These are phyloP conservation scores for Claviceps sp. DNA, from an alignment of 2,329 filamentous ascomycete species.

Conservation along the genomic window DNA sequence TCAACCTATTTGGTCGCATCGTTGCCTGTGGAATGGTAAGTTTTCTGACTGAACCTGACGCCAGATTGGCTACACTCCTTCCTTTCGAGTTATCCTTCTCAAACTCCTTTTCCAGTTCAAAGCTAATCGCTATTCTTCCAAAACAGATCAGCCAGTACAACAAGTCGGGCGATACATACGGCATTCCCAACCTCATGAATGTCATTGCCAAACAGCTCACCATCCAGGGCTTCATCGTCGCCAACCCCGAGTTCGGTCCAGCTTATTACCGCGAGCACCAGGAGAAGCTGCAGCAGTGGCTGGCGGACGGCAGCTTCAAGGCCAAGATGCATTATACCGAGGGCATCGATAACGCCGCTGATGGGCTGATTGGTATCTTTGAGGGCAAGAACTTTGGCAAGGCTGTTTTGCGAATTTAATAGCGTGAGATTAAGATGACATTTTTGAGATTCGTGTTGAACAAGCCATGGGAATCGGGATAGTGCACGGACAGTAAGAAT, in stretches of 20 bases:
- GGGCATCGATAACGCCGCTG: constrained; percentile 66
- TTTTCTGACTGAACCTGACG: neutral
- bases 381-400: constrained; percentile 77
- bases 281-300: constrained; percentile 62
- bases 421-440: neutral
- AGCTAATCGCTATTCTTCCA: neutral
- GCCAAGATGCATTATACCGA: constrained; percentile 53
- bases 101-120: neutral
- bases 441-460: no score
- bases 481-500: no score
- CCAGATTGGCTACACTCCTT: no score
- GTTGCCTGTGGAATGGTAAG: constrained; percentile 48
- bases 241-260: constrained; percentile 49
- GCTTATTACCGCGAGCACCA: constrained; percentile 59
- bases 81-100: no score
- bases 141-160: constrained; percentile 62
- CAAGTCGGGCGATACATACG: constrained; percentile 32
- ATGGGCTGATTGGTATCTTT: constrained; percentile 64
- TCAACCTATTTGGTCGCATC: constrained; percentile 54
- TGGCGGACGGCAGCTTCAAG: constrained; percentile 63
- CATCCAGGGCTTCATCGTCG: constrained; percentile 66
- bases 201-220: constrained; percentile 56
- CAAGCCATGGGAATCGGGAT: no score
- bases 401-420: constrained; percentile 42
- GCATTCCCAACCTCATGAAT: constrained; percentile 51